Percentiles rank a stretch among this genome's conserved stretches.
These are phyloP conservation scores for Mallotus japonicus DNA, from an alignment of 441 rosid species.

Conservation along the genomic window DNA sequence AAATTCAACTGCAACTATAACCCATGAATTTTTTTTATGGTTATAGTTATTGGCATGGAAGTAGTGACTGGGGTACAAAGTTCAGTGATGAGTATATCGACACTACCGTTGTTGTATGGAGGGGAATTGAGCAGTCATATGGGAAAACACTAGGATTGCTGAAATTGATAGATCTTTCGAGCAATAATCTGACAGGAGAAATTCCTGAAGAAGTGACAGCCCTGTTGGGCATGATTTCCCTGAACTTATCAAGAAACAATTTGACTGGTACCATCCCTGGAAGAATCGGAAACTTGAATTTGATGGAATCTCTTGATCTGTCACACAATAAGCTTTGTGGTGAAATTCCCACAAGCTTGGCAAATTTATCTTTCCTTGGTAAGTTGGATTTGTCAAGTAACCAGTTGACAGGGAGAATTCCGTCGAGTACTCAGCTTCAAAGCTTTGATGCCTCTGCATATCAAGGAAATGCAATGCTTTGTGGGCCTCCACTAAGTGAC, in stretches of 20 bases:
- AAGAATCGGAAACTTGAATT: background rate
- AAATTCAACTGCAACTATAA: background rate
- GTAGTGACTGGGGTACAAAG: background rate
- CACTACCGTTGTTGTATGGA: background rate
- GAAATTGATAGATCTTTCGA: background rate
- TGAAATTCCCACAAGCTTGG: background rate
- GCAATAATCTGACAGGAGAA: background rate
- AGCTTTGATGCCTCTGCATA: conserved; percentile 1
- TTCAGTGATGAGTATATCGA: background rate
- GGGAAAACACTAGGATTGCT: background rate
- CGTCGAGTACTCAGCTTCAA: background rate
- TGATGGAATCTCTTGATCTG: background rate
- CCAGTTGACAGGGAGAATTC: background rate
- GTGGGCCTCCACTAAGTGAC: background rate
- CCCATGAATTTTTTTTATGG: background rate
- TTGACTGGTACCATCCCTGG: background rate
- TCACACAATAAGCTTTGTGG: background rate
- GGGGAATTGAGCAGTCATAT: conserved; percentile 18
- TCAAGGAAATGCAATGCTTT: background rate
- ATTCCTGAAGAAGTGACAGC: background rate
- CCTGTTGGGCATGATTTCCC: background rate
- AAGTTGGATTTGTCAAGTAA: background rate
- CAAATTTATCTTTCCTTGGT: background rate
- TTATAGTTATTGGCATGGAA: background rate
- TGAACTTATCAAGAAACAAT: background rate